Conservation (phyloP, 148 eudicot genomes). For the Heliamphora exappendiculata region DNA sequence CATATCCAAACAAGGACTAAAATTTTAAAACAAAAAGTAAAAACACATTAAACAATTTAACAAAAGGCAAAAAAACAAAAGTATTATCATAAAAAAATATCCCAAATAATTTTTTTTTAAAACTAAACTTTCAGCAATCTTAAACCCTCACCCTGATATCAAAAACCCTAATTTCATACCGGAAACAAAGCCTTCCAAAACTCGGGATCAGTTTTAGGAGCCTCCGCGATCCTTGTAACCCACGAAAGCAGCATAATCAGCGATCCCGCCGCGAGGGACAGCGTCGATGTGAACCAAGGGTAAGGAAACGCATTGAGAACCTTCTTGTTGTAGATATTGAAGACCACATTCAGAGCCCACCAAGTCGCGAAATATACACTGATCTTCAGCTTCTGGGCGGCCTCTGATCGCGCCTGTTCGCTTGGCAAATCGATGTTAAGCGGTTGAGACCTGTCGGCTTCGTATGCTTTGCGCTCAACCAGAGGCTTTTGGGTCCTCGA, state of each 20-base stretch:
- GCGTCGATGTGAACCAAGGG: conserved; percentile 68
- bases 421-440: conserved; percentile 33
- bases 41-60: too few species aligned
- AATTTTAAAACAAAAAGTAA: too few species aligned
- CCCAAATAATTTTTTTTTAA: too few species aligned
- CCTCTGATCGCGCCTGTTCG: conserved; percentile 19
- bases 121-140: too few species aligned
- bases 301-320: conserved; percentile 72
- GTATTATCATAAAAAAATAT: too few species aligned
- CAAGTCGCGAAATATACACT: conserved; percentile 58
- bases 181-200: conserved; percentile 59
- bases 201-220: conserved; percentile 47
- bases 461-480: conserved; percentile 41
- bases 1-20: too few species aligned
- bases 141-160: not conserved
- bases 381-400: conserved; percentile 43
- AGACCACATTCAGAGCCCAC: conserved; percentile 73
- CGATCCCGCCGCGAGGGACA: conserved; percentile 67
- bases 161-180: conserved; percentile 27
- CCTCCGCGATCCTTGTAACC: conserved; percentile 49
- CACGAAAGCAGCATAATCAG: conserved; percentile 59
- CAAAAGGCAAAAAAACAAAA: too few species aligned
- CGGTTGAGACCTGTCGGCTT: conserved; percentile 35
- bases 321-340: conserved; percentile 65
- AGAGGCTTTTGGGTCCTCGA: conserved; percentile 8